These are phyloP conservation scores for Citrus sinensis DNA, from an alignment of 345 rosid species.

Conservation along the genomic window DNA sequence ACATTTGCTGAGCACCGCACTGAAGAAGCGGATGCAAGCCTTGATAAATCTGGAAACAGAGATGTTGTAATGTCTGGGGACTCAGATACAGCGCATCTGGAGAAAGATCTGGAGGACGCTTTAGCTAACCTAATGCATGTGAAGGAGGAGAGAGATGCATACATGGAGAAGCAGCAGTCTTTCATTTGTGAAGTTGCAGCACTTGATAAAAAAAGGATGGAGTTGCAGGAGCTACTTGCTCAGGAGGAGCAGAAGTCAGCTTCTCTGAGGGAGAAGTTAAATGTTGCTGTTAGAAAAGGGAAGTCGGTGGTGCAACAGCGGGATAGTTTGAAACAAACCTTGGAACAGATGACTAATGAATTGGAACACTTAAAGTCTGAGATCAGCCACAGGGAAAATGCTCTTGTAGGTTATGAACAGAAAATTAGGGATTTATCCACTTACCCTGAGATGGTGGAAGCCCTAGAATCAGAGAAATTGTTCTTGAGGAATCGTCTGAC, in stretches of 20 bases:
- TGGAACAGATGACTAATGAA: slow-evolving; percentile 66
- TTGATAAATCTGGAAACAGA: slow-evolving; percentile 39
- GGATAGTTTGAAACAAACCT: slow-evolving; percentile 69
- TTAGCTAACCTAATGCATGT: slow-evolving; percentile 44
- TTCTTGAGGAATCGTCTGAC: slow-evolving; percentile 51
- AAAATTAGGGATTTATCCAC: slow-evolving; percentile 54
- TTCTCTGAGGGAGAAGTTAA: slow-evolving; percentile 79
- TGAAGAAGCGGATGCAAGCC: slow-evolving; percentile 26
- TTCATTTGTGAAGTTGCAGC: slow-evolving; percentile 56
- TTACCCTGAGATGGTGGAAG: slow-evolving; percentile 43
- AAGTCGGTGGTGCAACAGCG: slow-evolving; percentile 88
- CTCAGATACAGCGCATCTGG: slow-evolving; percentile 35
- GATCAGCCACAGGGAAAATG: slow-evolving; percentile 48
- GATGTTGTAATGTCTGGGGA: slow-evolving; percentile 36
- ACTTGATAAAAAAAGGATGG: slow-evolving; percentile 49
- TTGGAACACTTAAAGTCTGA: slow-evolving; percentile 62
- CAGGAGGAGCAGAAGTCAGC: slow-evolving; percentile 89
- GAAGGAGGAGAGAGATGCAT: slow-evolving; percentile 71
- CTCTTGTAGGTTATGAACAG: slow-evolving; percentile 52
- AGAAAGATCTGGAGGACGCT: slow-evolving; percentile 66
- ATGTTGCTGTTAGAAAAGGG: slow-evolving; percentile 94
- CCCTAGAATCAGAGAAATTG: slow-evolving; percentile 61
- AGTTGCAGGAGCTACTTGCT: slow-evolving; percentile 58
- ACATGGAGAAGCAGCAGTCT: slow-evolving; percentile 54
- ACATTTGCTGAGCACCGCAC: slow-evolving; percentile 21